Conservation (phyloP, 1,284 basidiomycete genomes). For the Phenoliferia sp. region DNA sequence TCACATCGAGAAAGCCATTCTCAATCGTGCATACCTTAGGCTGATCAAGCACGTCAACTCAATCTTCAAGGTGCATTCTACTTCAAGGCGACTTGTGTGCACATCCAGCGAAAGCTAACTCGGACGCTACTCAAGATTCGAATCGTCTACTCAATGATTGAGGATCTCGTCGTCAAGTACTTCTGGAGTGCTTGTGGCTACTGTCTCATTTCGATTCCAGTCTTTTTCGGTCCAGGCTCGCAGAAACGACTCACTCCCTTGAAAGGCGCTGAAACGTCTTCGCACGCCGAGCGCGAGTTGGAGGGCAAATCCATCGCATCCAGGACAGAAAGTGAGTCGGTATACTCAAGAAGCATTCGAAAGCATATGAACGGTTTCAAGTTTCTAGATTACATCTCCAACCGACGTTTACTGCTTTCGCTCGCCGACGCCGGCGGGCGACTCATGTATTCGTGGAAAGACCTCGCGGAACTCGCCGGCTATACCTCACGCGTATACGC, state of each 20-base stretch:
- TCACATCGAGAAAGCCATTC: conserved; percentile 72
- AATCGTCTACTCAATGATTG: conserved; percentile 70
- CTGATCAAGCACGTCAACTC: conserved; percentile 85
- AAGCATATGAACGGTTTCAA: conserved; percentile 1
- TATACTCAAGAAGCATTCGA: conserved; percentile 26
- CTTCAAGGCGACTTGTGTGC: too few relatives aligned
- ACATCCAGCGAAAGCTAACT: not conserved
- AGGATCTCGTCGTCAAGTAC: conserved; percentile 92
- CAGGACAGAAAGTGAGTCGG: conserved; percentile 62
- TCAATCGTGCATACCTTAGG: conserved; percentile 70
- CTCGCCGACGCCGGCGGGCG: conserved; percentile 87
- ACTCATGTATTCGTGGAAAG: conserved; percentile 52
- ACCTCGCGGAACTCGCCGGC: conserved; percentile 86
- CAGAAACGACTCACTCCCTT: too few relatives aligned
- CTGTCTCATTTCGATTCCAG: conserved; percentile 78
- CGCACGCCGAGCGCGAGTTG: conserved; percentile 2
- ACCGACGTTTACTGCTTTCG: conserved; percentile 83
- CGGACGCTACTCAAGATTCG: conserved; percentile 52
- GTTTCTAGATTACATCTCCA: conserved; percentile 85
- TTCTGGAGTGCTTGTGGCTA: conserved; percentile 66
- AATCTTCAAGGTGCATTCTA: conserved; percentile 63
- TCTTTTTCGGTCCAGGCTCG: conserved; percentile 60
- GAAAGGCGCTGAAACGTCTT: conserved; percentile 37
- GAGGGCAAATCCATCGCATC: not conserved
- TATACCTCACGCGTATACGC: conserved; percentile 86